A percentile compares a stretch with the other conserved stretches of the same genome.
phyloP scores from a whole-genome alignment of 2,329 filamentous ascomycete species.

The Penicillium sp. region DNA sequence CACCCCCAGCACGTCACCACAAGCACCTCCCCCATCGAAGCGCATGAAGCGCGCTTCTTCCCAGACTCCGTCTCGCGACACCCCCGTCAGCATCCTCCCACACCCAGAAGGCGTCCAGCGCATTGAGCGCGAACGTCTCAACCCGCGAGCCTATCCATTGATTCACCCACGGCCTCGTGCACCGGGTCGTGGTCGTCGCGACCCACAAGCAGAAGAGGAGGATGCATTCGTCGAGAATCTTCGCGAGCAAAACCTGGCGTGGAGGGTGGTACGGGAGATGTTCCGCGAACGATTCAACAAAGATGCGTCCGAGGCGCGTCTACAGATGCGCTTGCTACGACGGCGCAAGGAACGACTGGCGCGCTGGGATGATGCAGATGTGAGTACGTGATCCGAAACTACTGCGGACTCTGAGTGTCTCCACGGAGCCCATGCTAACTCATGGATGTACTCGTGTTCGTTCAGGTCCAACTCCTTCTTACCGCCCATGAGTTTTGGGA shows the following conservation, averaged over 20 bases:
- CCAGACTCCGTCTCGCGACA: constrained; percentile 24
- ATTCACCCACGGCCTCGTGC: constrained; percentile 30
- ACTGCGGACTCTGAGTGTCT: background rate
- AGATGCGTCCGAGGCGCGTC: constrained; percentile 38
- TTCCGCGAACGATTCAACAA: constrained; percentile 39
- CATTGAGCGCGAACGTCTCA: constrained; percentile 37
- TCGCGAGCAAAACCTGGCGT: constrained; percentile 37
- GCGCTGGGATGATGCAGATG: constrained; percentile 44
- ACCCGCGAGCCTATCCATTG: constrained; percentile 25
- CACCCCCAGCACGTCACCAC: constrained; percentile 23
- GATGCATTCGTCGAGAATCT: constrained; percentile 40
- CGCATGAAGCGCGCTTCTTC: constrained; percentile 25
- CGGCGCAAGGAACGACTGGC: constrained; percentile 35
- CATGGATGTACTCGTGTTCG: no score
- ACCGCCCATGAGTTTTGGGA: constrained; percentile 39
- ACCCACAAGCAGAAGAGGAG: constrained; percentile 41
- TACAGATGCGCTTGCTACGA: constrained; percentile 45
- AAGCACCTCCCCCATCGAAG: constrained; percentile 24
- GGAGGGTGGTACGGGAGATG: constrained; percentile 39
- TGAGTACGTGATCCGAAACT: constrained; percentile 39
- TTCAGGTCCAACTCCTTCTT: constrained; percentile 37
- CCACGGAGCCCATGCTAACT: constrained; percentile 4
- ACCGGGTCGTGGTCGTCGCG: constrained; percentile 34
- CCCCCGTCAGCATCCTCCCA: constrained; percentile 39
- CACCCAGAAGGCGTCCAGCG: constrained; percentile 41